Base-by-base conservation (phyloP, 1,284 basidiomycete species). In the Marasmius oreades region DNA sequence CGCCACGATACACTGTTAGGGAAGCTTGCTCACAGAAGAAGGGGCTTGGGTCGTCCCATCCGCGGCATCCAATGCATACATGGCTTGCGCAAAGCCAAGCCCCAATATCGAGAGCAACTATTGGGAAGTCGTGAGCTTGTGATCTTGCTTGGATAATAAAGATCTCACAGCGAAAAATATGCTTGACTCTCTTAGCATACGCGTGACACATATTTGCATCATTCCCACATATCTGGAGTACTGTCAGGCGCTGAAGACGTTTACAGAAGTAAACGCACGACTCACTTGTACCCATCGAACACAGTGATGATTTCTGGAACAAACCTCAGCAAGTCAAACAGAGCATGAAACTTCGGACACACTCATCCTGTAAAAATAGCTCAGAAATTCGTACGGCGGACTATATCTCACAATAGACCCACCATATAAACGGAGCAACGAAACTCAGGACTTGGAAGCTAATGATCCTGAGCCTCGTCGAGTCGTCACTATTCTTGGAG, bases 141-240 rank as follows among this genome's bases (percentile, higher is more conserved):
- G 14, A 26, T 31, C 16, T 28, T 28, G 43, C 22, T 62, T 26
- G 4, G 24, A 37, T 5, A 24, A 50, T 33, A 47, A 56, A 4
- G 46, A 28, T 66, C 81, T 52, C 60, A 93, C 90, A 69, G 84
- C 82, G 76, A 96, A 95, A 77, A 98, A 98, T 56, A 96, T 93
- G 3, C 90, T 86, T 8, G 92, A 94, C 70, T 98, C 95, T 67
- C 90, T 86, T 60, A 97, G 74, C 95, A 97, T 97, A 12, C 91
- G 81, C 12, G 87, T 83, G 18, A 93, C 82, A 62, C 92, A 93
- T 34, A 94, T 92, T 65, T 93, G 90, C 86, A 91, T 88, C 1
- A 87, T 92, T 1, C 91, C 91, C 51, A 92, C 80, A 62, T 89
- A 92, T 64, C 85, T 88, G 31, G 6, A 36, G 4, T 33, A 8